Conservation (phyloP, 148 eudicot genomes). For the Dysphania ambrosioides region DNA sequence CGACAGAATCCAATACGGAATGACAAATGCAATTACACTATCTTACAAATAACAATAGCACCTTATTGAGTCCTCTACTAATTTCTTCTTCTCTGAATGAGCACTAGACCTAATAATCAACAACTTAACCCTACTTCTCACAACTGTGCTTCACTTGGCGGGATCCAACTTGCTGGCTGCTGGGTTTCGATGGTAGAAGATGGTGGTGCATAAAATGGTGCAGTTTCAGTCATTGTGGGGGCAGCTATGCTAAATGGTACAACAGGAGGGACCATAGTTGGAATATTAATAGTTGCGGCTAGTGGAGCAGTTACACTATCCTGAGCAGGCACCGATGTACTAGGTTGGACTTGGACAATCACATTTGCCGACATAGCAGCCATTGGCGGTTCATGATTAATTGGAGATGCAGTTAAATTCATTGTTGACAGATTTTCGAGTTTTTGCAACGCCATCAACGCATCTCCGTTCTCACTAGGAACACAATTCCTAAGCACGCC, state of each 20-base stretch:
- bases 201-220: slow-evolving; percentile 17
- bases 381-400: background rate
- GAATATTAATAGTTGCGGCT: too few relatives aligned
- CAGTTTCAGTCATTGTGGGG: slow-evolving; percentile 18
- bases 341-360: slow-evolving; percentile 6
- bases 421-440: slow-evolving; percentile 48
- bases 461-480: slow-evolving; percentile 31
- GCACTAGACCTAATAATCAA: slow-evolving; percentile 21
- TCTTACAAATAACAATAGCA: slow-evolving; percentile 29
- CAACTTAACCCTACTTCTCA: slow-evolving; percentile 22
- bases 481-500: slow-evolving; percentile 47
- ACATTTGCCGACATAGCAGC: slow-evolving; percentile 9
- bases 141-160: slow-evolving; percentile 15
- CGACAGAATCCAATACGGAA: slow-evolving; percentile 15
- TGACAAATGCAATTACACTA: slow-evolving; percentile 20
- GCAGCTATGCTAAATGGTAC: slow-evolving; percentile 5
- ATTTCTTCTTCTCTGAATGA: slow-evolving; percentile 22
- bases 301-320: background rate
- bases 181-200: slow-evolving; percentile 3
- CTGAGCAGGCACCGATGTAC: slow-evolving; percentile 3
- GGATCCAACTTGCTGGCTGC: slow-evolving; percentile 27
- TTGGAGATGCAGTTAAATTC: slow-evolving; percentile 23
- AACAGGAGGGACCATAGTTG: slow-evolving; percentile 10
- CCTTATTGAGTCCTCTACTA: slow-evolving; percentile 27
- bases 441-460: slow-evolving; percentile 51